These are phyloP conservation scores for Blastobotrys malaysiensis DNA, from an alignment of 1,139 yeast genomes.

Conservation along the genomic window DNA sequence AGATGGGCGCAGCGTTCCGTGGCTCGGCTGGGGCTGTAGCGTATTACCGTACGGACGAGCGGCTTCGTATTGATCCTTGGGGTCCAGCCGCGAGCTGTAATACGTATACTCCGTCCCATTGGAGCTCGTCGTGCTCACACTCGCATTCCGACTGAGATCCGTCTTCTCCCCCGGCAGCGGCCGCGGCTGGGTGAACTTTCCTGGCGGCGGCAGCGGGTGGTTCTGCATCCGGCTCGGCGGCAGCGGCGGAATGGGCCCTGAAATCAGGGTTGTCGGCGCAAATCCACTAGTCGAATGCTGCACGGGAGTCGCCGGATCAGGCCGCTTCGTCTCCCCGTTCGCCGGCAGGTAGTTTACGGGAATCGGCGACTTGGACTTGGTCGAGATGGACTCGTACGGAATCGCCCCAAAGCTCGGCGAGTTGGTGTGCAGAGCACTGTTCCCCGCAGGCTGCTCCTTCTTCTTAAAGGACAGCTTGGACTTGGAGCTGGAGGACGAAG, in stretches of 20 bases:
- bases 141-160: slow-evolving; percentile 6
- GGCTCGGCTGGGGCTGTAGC: neutral
- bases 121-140: slow-evolving; percentile 7
- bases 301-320: slow-evolving; percentile 3
- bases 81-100: neutral
- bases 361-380: slow-evolving; percentile 25
- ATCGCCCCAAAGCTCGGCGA: slow-evolving; percentile 16
- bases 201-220: slow-evolving; percentile 8
- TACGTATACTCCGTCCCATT: neutral
- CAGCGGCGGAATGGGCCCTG: slow-evolving; percentile 28
- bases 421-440: slow-evolving; percentile 9
- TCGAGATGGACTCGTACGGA: slow-evolving; percentile 25
- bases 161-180: slow-evolving; percentile 3
- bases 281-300: slow-evolving; percentile 8
- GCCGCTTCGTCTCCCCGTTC: slow-evolving; percentile 12
- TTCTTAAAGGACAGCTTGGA: slow-evolving; percentile 13
- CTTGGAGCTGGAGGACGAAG: slow-evolving; percentile 6
- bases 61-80: neutral
- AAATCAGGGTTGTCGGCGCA: slow-evolving; percentile 23
- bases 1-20: neutral
- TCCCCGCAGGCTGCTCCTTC: slow-evolving; percentile 5
- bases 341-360: slow-evolving; percentile 26
- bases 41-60: neutral
- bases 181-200: neutral
- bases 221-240: slow-evolving; percentile 19